Evolutionary conservation across 2,329 filamentous ascomycete genomes (phyloP).

Genomic region (Akanthomyces uredinophilus): DNA sequence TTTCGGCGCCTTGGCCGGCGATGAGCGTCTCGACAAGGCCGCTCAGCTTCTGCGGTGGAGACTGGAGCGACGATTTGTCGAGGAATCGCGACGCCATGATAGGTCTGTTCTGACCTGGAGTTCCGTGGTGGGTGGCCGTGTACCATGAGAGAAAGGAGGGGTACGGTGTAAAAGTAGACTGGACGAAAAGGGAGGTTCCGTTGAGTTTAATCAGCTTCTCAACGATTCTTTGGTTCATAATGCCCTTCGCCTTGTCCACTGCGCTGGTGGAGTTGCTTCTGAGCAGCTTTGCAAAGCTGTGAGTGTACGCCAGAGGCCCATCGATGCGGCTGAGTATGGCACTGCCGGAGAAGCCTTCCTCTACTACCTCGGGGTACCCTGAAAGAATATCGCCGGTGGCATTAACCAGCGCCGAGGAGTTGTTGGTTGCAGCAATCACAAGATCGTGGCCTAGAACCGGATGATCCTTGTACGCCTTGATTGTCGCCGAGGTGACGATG

Average conservation of each 20-base stretch:
- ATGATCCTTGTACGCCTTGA: neutral
- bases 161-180: neutral
- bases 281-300: neutral
- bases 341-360: neutral
- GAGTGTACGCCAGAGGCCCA: neutral
- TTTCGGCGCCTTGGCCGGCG: neutral
- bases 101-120: neutral
- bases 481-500: constrained; percentile 23
- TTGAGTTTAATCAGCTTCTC: neutral
- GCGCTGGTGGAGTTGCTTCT: neutral
- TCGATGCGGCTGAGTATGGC: neutral
- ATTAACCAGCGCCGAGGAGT: neutral
- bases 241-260: neutral
- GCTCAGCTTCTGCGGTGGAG: neutral
- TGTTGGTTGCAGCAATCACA: neutral
- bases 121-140: neutral
- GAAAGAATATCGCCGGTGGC: neutral
- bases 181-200: neutral
- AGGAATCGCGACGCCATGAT: constrained; percentile 2
- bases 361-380: neutral
- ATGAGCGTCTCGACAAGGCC: neutral
- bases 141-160: neutral
- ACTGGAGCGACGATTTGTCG: neutral
- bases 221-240: neutral
- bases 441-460: neutral